Evolutionary conservation across 2,329 filamentous ascomycete genomes (phyloP), one percentile per base, ranked within the genome.

Genomic region (Emydomyces testavorans): DNA sequence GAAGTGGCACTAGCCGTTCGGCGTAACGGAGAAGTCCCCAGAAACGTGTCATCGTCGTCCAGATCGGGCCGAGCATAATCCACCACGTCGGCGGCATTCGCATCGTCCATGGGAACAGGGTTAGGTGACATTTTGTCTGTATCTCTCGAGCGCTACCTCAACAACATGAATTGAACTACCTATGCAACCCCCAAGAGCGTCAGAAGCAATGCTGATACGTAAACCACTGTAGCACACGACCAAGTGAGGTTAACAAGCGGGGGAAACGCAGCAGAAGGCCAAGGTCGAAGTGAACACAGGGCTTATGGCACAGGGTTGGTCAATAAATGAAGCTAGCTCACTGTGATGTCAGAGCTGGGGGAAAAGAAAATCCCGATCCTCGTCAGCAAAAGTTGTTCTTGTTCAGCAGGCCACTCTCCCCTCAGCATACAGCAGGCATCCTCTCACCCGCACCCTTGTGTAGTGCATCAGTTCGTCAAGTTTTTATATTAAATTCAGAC

Each of bases 1-100:
- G 60, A 58, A 28, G 62, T 62, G 23, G 69, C 50, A 55, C 63
- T 61, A 54, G 63, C 62, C 15, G 62, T 50, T 6, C 46, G 47
- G 6, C 10, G 34, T n/a, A 52, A 29, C 13, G 50, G 41, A 21
- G 46, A 49, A 23, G 36, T 42, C 2, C 46, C 49, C 6, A 37
- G 10, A 3, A 48, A 8, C n/a, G 36, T 16, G 10, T 48, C 45
- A n/a, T 47, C 36, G 3, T 38, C 34, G 3, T 26, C 21, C 20
- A n/a, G 11, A 8, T 18, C 11, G 11, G 20, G 11, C 10, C 6
- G 29, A 11, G 21, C 36, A 6, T 48, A 5, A 16, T 37, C 13
- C 7, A 10, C 32, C 6, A 5, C 24, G 7, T 39, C 24, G 18
- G n/a, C 13, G 23, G 5, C n/a, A 11, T 39, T 18, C 10, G 13